phyloP scores from a whole-genome alignment of 2,329 filamentous ascomycete species.

The Colletotrichum sp. region DNA sequence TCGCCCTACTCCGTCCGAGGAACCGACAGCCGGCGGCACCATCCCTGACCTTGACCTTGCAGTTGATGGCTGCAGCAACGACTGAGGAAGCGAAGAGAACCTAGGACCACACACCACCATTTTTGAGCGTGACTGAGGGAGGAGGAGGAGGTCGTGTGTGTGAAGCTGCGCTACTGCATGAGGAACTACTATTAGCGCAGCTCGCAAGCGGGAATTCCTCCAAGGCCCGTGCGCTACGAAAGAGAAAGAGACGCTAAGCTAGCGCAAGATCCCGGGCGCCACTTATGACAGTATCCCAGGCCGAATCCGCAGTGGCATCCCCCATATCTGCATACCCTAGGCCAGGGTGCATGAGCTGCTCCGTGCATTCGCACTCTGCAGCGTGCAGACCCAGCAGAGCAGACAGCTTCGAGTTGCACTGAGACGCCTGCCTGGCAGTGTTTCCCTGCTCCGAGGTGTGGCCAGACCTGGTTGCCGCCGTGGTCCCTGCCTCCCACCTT shows the following conservation, averaged over 20 bases:
- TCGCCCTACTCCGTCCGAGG: slow-evolving; percentile 10
- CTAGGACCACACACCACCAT: neutral
- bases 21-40: slow-evolving; percentile 6
- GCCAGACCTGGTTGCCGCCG: neutral
- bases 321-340: neutral
- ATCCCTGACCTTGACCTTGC: neutral
- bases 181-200: slow-evolving; percentile 10
- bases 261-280: slow-evolving; percentile 9
- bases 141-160: no score
- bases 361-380: neutral
- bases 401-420: neutral
- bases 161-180: slow-evolving; percentile 7
- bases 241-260: neutral
- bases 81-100: neutral
- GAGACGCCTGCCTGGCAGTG: neutral
- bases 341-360: slow-evolving; percentile 10
- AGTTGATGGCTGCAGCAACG: neutral
- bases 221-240: slow-evolving; percentile 3
- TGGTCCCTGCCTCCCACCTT: neutral
- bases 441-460: neutral
- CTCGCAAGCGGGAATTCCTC: slow-evolving; percentile 3
- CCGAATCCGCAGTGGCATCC: neutral
- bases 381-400: neutral
- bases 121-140: neutral
- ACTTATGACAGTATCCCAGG: slow-evolving; percentile 8